Conservation (phyloP, 2,329 filamentous ascomycete genomes). For the Botrytis fragariae region DNA sequence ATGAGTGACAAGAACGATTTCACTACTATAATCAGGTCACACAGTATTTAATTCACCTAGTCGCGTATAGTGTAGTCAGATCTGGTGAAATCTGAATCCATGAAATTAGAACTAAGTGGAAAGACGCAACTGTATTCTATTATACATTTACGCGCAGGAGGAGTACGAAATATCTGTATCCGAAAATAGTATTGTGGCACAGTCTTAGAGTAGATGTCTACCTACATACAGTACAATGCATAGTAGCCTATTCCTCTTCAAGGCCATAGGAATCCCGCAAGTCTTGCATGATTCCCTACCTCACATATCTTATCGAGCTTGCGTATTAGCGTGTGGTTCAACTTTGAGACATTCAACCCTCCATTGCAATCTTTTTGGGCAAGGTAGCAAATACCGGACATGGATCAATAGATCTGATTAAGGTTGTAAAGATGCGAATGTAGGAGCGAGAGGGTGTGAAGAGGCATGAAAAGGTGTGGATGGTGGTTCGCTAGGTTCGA, state of each 20-base stretch:
- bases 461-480: constrained; percentile 8
- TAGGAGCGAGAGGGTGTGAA: constrained; percentile 2
- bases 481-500: constrained; percentile 1
- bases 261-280: background rate
- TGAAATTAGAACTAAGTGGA: background rate
- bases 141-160: background rate
- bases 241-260: background rate
- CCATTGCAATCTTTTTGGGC: constrained; percentile 9
- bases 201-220: background rate
- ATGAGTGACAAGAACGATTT: background rate
- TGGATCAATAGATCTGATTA: constrained; percentile 3
- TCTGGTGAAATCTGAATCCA: background rate
- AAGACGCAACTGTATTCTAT: background rate
- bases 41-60: background rate
- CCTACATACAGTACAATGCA: background rate
- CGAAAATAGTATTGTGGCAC: background rate
- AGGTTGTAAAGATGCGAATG: background rate
- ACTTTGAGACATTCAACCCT: constrained; percentile 16
- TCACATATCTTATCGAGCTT: constrained; percentile 4
- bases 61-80: background rate
- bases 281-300: background rate
- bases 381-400: constrained; percentile 17
- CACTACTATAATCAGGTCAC: background rate
- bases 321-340: constrained; percentile 17
- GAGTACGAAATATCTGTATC: background rate